Conservation (phyloP, 768 basidiomycete species). For the Kwoniella newhampshirensis region DNA sequence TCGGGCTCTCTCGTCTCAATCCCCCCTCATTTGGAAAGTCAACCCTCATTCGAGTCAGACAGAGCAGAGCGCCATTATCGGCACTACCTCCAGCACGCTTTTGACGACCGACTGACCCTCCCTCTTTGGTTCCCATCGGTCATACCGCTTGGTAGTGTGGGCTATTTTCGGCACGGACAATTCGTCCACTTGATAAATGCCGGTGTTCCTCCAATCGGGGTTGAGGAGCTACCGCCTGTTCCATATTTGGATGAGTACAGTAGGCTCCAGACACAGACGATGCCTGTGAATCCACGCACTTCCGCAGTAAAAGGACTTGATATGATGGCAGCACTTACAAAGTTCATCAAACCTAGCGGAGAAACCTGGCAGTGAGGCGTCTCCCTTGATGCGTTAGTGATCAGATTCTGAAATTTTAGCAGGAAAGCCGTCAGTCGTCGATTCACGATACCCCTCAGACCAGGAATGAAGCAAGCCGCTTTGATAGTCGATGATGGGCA, state of each 20-base stretch:
- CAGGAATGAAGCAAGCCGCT: slow-evolving; percentile 67
- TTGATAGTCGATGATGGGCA: slow-evolving; percentile 69
- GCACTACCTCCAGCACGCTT: slow-evolving; percentile 65
- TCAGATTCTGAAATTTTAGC: slow-evolving; percentile 52
- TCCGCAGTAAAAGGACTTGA: slow-evolving; percentile 55
- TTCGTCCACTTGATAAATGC: slow-evolving; percentile 75
- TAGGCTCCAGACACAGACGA: slow-evolving; percentile 11
- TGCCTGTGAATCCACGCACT: slow-evolving; percentile 28
- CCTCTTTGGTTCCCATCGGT: slow-evolving; percentile 70
- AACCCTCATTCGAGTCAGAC: slow-evolving; percentile 34
- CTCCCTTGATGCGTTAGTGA: neutral
- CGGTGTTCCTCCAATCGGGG: slow-evolving; percentile 58
- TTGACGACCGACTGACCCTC: slow-evolving; percentile 66
- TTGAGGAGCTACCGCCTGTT: slow-evolving; percentile 38
- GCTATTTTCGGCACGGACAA: slow-evolving; percentile 68
- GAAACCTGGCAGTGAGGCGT: slow-evolving; percentile 32
- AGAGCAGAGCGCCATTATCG: slow-evolving; percentile 66
- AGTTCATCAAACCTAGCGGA: slow-evolving; percentile 31
- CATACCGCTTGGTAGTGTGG: slow-evolving; percentile 69
- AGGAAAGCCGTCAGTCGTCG: slow-evolving; percentile 56
- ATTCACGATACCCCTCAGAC: slow-evolving; percentile 64
- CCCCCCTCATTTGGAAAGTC: slow-evolving; percentile 24
- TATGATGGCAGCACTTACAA: slow-evolving; percentile 61
- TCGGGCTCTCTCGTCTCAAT: slow-evolving; percentile 39
- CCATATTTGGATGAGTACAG: slow-evolving; percentile 31